Percentiles rank a stretch among this genome's conserved stretches.
Conservation (phyloP, 1,139 yeast species). For the Protomyces inouyei region DNA sequence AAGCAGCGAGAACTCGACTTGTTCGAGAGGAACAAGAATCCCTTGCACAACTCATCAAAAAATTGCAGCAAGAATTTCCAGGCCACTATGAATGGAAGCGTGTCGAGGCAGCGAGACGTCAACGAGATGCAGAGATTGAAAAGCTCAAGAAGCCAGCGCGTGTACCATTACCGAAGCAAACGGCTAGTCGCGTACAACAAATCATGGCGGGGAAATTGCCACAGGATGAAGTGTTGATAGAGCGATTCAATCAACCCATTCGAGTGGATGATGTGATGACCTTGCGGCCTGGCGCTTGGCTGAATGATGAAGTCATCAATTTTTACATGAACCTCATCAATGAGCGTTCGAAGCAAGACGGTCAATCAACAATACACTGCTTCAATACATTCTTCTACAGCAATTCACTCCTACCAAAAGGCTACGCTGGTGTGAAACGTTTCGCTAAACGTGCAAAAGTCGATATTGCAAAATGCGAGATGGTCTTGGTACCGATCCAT, state of each 20-base stretch:
- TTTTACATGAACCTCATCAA: constrained; percentile 64
- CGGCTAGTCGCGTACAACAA: constrained; percentile 1
- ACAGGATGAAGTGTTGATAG: constrained; percentile 37
- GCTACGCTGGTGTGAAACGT: constrained; percentile 74
- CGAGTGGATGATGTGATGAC: constrained; percentile 65
- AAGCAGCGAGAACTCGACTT: background rate
- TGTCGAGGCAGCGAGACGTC: constrained; percentile 9
- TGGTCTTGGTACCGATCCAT: constrained; percentile 78
- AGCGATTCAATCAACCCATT: constrained; percentile 55
- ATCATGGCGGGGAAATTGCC: background rate
- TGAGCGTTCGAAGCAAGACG: constrained; percentile 39
- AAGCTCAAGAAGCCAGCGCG: constrained; percentile 4
- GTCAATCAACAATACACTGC: constrained; percentile 48
- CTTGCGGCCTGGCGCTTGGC: constrained; percentile 68
- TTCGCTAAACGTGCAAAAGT: constrained; percentile 87
- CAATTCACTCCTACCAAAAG: constrained; percentile 56
- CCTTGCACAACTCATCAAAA: constrained; percentile 11
- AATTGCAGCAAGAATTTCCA: constrained; percentile 10
- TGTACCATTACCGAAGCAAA: constrained; percentile 5
- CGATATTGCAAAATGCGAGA: constrained; percentile 58
- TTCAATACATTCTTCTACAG: constrained; percentile 70
- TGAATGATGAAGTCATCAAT: constrained; percentile 87
- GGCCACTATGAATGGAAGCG: constrained; percentile 18
- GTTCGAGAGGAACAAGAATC: constrained; percentile 3
- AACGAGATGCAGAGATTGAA: constrained; percentile 14